Percentiles rank a stretch among this genome's conserved stretches.
Conservation (phyloP, 129 eudicot genomes). For the Ambrosia trifida region DNA sequence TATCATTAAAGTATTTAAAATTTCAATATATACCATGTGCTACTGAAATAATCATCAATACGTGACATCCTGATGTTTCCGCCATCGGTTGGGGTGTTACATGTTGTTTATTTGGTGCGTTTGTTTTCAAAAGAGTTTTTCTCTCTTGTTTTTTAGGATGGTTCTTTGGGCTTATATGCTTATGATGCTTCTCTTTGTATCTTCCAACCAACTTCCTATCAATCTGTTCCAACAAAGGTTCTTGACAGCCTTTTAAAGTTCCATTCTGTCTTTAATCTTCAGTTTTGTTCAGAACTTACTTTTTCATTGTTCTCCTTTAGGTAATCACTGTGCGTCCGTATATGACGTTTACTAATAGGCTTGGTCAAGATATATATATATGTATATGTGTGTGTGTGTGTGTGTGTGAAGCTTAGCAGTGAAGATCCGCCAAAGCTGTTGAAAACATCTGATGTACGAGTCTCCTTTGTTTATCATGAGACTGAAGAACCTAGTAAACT, state of each 20-base stretch:
- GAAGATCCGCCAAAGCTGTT: constrained; percentile 80
- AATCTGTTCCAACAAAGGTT: constrained; percentile 93
- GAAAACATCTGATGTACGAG: constrained; percentile 71
- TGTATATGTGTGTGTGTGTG: too few relatives aligned
- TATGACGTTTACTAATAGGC: constrained; percentile 90
- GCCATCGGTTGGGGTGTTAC: too few relatives aligned
- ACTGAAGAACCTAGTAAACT: constrained; percentile 59
- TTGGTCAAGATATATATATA: constrained; percentile 71
- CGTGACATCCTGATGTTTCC: too few relatives aligned
- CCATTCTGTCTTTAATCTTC: background rate
- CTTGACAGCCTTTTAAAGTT: constrained; percentile 3
- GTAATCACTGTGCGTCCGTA: constrained; percentile 79
- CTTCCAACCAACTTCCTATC: constrained; percentile 88
- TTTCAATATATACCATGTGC: too few relatives aligned
- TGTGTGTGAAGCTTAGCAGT: constrained; percentile 69
- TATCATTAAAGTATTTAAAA: too few relatives aligned
- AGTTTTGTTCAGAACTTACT: constrained; percentile 14
- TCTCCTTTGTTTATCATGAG: constrained; percentile 69
- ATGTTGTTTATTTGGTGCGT: too few relatives aligned
- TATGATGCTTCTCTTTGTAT: constrained; percentile 71
- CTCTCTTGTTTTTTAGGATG: constrained; percentile 51
- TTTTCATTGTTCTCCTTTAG: constrained; percentile 37
- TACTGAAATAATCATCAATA: too few relatives aligned
- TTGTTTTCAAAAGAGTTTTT: background rate
- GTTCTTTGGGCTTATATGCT: constrained; percentile 76